Conservation (phyloP, 768 basidiomycete genomes). For the Lentinula edodes region DNA sequence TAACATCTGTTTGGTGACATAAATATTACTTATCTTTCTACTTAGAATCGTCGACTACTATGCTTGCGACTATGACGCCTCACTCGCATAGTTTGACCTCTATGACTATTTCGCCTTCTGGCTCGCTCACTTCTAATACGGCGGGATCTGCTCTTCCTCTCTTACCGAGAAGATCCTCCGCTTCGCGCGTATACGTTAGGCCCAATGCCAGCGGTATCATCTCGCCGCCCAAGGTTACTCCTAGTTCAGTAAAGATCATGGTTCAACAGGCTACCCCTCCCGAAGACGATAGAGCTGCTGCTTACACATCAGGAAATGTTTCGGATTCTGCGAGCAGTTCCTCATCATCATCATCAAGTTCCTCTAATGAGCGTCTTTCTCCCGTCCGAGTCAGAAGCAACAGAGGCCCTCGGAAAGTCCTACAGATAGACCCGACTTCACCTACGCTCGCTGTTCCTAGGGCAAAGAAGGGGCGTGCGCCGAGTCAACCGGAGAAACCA, state of each 20-base stretch:
- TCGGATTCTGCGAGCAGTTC: conserved; percentile 26
- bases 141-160: conserved; percentile 59
- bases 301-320: neutral
- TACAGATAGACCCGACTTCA: conserved; percentile 32
- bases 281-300: conserved; percentile 6
- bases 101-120: neutral
- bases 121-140: conserved; percentile 35
- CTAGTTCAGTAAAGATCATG: conserved; percentile 20
- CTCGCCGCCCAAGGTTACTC: conserved; percentile 13
- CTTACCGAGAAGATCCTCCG: conserved; percentile 47
- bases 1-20: neutral
- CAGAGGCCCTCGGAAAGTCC: conserved; percentile 21
- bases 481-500: conserved; percentile 2
- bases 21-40: neutral
- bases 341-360: conserved; percentile 22
- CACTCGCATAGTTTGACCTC: neutral
- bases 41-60: neutral
- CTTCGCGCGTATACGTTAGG: conserved; percentile 19
- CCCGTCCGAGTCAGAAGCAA: conserved; percentile 32
- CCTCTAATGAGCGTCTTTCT: conserved; percentile 28
- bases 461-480: conserved; percentile 11
- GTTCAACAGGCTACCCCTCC: conserved; percentile 24
- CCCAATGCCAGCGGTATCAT: conserved; percentile 7
- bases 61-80: conserved; percentile 3
- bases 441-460: conserved; percentile 32